Percentiles rank a stretch among this genome's conserved stretches.
Conservation (phyloP, 306 rosid species). For the Castanea sativa region DNA sequence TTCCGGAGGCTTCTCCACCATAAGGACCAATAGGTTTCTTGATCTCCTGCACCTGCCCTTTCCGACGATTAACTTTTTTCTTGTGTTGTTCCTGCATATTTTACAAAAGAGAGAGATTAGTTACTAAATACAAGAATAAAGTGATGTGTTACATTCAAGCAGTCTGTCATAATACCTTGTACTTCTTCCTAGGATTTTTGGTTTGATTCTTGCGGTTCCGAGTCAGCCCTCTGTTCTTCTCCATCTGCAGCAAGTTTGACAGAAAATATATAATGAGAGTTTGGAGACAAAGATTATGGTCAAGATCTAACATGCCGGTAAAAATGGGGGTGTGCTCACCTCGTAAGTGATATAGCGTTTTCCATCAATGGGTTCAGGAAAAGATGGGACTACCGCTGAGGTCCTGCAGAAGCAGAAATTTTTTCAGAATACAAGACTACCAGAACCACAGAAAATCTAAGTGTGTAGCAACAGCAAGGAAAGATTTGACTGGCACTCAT, state of each 20-base stretch:
- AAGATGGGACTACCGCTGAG: too few species aligned
- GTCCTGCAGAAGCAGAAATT: too few species aligned
- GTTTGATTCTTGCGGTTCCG: constrained; percentile 57
- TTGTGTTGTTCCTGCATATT: too few species aligned
- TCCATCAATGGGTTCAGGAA: too few species aligned
- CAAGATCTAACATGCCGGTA: not conserved
- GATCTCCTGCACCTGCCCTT: constrained; percentile 53
- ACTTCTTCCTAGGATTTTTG: constrained; percentile 94
- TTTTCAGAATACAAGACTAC: too few species aligned
- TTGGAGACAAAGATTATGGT: not conserved
- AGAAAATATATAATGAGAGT: constrained; percentile 1
- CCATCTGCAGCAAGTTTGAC: constrained; percentile 3
- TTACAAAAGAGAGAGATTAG: too few species aligned
- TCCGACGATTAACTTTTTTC: too few species aligned
- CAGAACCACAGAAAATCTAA: too few species aligned
- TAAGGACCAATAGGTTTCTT: constrained; percentile 52
- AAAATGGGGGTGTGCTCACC: constrained; percentile 33
- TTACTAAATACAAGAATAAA: too few species aligned
- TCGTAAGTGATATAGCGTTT: constrained; percentile 20
- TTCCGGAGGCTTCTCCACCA: constrained; percentile 81
- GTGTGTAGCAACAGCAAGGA: too few species aligned
- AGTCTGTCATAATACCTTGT: constrained; percentile 59
- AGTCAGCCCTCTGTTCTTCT: constrained; percentile 56
- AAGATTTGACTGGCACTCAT: too few species aligned
- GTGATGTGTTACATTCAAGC: not conserved